Percentiles rank a stretch among this genome's conserved stretches.
Evolutionary conservation across 2,329 filamentous ascomycete genomes (phyloP).

Genomic region (Parafenestella ontariensis): DNA sequence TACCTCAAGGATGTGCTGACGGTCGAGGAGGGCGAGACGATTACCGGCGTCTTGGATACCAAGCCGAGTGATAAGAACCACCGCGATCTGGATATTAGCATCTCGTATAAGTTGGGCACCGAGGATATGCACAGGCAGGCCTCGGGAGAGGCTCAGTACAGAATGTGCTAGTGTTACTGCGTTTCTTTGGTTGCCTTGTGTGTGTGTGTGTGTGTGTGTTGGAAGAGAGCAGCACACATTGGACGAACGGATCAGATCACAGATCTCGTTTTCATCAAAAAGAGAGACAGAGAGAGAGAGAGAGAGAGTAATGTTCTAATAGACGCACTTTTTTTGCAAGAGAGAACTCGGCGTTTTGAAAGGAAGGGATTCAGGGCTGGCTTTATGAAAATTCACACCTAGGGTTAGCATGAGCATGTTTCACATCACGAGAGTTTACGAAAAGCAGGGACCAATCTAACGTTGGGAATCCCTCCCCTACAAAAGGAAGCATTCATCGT

Average conservation of each 20-base stretch:
- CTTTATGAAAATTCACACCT: constrained; percentile 28
- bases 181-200: no score
- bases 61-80: constrained; percentile 93
- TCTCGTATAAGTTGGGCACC: constrained; percentile 82
- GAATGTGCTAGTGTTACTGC: constrained; percentile 63
- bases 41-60: constrained; percentile 77
- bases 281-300: no score
- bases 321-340: constrained; percentile 22
- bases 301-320: constrained; percentile 15
- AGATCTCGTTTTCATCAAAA: no score
- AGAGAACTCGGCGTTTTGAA: constrained; percentile 25
- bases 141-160: constrained; percentile 78
- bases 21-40: constrained; percentile 83
- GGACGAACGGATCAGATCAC: background rate
- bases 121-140: constrained; percentile 73
- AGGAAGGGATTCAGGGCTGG: constrained; percentile 3
- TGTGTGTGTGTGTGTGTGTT: background rate
- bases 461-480: constrained; percentile 48
- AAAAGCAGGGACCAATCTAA: constrained; percentile 45
- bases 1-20: constrained; percentile 94
- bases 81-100: constrained; percentile 89
- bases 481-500: no score
- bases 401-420: constrained; percentile 41
- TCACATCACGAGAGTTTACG: constrained; percentile 39
- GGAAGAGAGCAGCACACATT: background rate